A percentile compares a stretch with the other conserved stretches of the same genome.
Conservation (phyloP, 345 rosid species). For the Linum lewisii region DNA sequence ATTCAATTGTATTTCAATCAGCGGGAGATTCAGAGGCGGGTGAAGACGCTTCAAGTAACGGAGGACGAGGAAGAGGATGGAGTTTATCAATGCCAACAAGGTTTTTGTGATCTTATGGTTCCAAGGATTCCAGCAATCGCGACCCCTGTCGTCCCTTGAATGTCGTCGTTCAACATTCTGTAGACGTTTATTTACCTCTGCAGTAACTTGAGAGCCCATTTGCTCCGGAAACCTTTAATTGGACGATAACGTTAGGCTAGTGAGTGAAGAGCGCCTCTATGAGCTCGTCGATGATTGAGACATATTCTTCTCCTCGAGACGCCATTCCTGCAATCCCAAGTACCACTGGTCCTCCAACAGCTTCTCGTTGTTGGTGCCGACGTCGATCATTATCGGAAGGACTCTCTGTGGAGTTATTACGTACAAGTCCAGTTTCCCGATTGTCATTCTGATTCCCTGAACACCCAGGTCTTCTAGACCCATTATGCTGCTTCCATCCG, state of each 20-base stretch:
- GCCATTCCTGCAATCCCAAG: conserved; percentile 84
- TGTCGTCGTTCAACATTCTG: conserved; percentile 98
- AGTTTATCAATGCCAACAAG: conserved; percentile 31
- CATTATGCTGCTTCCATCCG: conserved; percentile 97
- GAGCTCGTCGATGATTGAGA: conserved; percentile 76
- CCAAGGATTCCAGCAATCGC: conserved; percentile 97
- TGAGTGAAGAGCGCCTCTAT: conserved; percentile 98
- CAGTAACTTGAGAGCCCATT: conserved; percentile 96
- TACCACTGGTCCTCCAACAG: conserved; percentile 71
- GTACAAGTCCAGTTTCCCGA: conserved; percentile 92
- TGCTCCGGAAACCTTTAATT: conserved; percentile 99
- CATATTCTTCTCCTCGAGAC: conserved; percentile 78
- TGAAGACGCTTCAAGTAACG: conserved; percentile 15
- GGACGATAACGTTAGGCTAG: conserved; percentile 97
- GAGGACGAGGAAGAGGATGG: conserved; percentile 29
- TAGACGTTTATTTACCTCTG: conserved; percentile 70
- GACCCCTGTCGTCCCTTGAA: conserved; percentile 99
- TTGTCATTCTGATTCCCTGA: conserved; percentile 91
- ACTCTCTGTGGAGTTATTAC: conserved; percentile 98
- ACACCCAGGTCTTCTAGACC: conserved; percentile 98
- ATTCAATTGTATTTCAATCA: conserved; percentile 25
- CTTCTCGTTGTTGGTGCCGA: conserved; percentile 94
- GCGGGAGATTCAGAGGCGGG: conserved; percentile 21
- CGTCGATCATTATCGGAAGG: conserved; percentile 98
- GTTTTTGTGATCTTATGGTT: conserved; percentile 93